Conservation (phyloP, 1,284 basidiomycete genomes). For the Fomitopsis schrenkii region DNA sequence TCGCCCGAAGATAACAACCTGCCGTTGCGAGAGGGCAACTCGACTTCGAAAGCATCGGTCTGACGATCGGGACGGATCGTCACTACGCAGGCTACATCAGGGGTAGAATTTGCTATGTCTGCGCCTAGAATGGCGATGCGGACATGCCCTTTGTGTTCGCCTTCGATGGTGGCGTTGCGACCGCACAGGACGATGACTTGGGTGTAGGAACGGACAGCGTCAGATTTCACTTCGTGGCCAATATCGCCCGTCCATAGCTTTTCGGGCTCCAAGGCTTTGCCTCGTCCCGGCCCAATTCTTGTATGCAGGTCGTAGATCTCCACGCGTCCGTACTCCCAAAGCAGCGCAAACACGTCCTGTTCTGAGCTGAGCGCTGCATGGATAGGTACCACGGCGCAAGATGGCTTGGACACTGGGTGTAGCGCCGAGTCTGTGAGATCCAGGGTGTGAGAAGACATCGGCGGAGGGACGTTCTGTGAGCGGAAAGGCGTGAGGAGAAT, state of each 20-base stretch:
- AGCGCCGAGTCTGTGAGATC: conserved; percentile 26
- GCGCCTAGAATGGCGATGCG: conserved; percentile 17
- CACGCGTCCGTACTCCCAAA: conserved; percentile 65
- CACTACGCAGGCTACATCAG: conserved; percentile 17
- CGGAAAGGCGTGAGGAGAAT: conserved; percentile 91
- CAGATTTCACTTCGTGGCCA: conserved; percentile 23
- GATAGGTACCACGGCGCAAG: conserved; percentile 21
- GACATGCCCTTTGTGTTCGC: neutral
- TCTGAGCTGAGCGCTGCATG: conserved; percentile 63
- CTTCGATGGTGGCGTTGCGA: neutral
- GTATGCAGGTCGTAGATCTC: conserved; percentile 73
- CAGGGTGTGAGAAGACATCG: conserved; percentile 83
- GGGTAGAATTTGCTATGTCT: conserved; percentile 3
- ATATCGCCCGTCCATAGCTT: conserved; percentile 43
- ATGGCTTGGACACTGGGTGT: conserved; percentile 8
- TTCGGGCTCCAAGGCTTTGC: conserved; percentile 60
- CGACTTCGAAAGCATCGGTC: conserved; percentile 11
- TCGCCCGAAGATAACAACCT: conserved; percentile 36
- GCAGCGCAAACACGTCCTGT: conserved; percentile 58
- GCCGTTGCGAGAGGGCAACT: conserved; percentile 35
- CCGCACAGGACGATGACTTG: conserved; percentile 14
- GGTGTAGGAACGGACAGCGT: conserved; percentile 9
- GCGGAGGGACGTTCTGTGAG: conserved; percentile 91
- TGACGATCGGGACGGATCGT: conserved; percentile 7
- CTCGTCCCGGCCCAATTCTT: conserved; percentile 54